These are phyloP conservation scores for Zygoascus tannicola DNA, from an alignment of 805 yeast species.

Conservation along the genomic window DNA sequence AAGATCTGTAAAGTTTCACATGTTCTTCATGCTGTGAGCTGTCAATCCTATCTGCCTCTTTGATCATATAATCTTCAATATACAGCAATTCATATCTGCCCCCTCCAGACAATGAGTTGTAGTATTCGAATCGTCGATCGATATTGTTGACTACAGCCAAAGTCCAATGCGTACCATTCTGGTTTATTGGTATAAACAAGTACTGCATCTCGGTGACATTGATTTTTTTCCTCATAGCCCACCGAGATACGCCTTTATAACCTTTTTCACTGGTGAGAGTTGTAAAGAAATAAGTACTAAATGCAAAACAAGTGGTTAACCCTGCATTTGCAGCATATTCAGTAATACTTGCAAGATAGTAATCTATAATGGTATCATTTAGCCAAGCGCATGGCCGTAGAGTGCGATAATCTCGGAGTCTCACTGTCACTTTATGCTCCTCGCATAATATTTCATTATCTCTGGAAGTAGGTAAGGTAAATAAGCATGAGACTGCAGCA, in stretches of 20 bases:
- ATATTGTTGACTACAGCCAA: conserved; percentile 65
- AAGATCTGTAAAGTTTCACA: conserved; percentile 27
- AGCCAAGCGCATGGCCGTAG: conserved; percentile 70
- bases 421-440: conserved; percentile 43
- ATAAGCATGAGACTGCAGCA: too few relatives aligned
- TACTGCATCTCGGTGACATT: conserved; percentile 54
- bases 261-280: conserved; percentile 57
- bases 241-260: conserved; percentile 66
- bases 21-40: conserved; percentile 28
- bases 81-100: conserved; percentile 37
- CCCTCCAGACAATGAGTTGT: conserved; percentile 57
- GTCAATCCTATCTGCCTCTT: conserved; percentile 52
- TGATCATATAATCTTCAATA: conserved; percentile 51
- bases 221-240: conserved; percentile 73
- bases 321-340: conserved; percentile 32
- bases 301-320: conserved; percentile 43
- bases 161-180: conserved; percentile 85
- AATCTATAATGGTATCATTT: conserved; percentile 85
- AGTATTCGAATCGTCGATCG: conserved; percentile 50
- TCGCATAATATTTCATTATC: background rate
- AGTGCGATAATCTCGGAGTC: conserved; percentile 59
- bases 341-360: conserved; percentile 51
- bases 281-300: conserved; percentile 83
- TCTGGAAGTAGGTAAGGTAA: too few relatives aligned
- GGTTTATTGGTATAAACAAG: conserved; percentile 78